phyloP scores from a whole-genome alignment of 805 yeast genomes.

The Blastobotrys mokoenaii region DNA sequence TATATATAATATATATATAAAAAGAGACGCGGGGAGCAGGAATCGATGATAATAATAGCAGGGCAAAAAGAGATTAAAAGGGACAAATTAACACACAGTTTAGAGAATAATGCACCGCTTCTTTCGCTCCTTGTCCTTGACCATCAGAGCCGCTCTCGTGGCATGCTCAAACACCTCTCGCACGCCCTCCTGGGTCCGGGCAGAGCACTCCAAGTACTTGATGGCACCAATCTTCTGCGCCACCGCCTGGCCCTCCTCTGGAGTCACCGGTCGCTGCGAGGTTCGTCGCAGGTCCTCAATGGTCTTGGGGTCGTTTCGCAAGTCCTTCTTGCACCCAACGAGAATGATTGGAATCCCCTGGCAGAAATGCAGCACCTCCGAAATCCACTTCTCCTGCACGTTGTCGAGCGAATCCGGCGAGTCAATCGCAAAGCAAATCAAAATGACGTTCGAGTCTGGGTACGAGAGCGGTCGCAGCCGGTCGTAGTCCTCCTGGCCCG shows the following conservation, averaged over 20 bases:
- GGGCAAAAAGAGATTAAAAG: background rate
- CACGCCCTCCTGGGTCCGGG: slow-evolving; percentile 84
- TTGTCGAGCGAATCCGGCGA: slow-evolving; percentile 88
- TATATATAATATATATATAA: too few species aligned
- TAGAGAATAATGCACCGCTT: slow-evolving; percentile 67
- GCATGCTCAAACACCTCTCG: slow-evolving; percentile 90
- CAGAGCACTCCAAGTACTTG: slow-evolving; percentile 85
- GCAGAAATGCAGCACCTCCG: slow-evolving; percentile 89
- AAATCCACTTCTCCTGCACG: slow-evolving; percentile 93
- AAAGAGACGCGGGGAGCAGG: too few species aligned
- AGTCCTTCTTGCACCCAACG: slow-evolving; percentile 87
- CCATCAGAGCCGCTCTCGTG: slow-evolving; percentile 78
- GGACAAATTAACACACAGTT: slow-evolving; percentile 9
- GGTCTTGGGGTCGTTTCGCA: slow-evolving; percentile 73
- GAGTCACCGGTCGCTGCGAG: slow-evolving; percentile 71
- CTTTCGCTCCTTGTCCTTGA: slow-evolving; percentile 43
- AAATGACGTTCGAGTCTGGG: slow-evolving; percentile 86
- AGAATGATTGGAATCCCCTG: slow-evolving; percentile 88
- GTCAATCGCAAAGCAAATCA: slow-evolving; percentile 86
- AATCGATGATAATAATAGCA: background rate
- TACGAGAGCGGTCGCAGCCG: slow-evolving; percentile 85
- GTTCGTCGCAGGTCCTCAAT: slow-evolving; percentile 66
- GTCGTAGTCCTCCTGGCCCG: slow-evolving; percentile 97
- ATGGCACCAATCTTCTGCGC: slow-evolving; percentile 86
- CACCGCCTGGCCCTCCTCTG: slow-evolving; percentile 77